Evolutionary conservation across 495 filamentous ascomycete genomes (phyloP), one percentile per base, ranked within the genome.

Genomic region (Amorphotheca resinae): DNA sequence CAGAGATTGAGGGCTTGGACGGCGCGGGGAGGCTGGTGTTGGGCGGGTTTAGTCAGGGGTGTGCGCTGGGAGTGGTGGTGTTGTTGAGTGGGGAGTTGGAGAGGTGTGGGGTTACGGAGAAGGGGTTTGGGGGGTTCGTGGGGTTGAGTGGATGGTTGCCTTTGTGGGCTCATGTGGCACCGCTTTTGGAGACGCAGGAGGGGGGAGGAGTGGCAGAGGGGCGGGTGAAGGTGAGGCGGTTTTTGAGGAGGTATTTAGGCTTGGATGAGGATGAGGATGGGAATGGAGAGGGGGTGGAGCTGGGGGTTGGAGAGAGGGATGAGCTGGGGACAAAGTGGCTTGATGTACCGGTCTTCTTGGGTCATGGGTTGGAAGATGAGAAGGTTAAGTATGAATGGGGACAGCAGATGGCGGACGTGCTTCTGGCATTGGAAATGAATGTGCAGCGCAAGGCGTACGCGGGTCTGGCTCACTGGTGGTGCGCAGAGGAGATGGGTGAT

Each of bases 131-230:
- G 17, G 41, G 21, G 9, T 38, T 34, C 6, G 35, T 52, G 16
- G 39, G 33, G 5, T 20, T 52, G 33, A 48, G 44, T 26, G 49
- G 49, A 12, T 52, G 44, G 44, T 14, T 52, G 12, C 49, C 49
- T 17, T 48, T 48, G 22, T 8, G 40, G 7, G 1, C 2, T 1
- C 33, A 52, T 16, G 34, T 52, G 4, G 22, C 40, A 20, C 25
- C 7, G 1, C 14, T 31, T 18, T 5, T 45, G 15, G 18, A 7
- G 2, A 33, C 15, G 4, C 3, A 12, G n/a, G n/a, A n/a, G n/a
- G n/a, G n/a, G n/a, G n/a, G 15, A 9, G 23, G 25, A 25, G 25
- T 17, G 2, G 25, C 1, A 30, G 22, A 41, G 38, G 28, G 14
- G 14, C 15, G 1, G 25, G 1, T 11, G 9, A 12, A 12, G 14